Percentiles rank a stretch among this genome's conserved stretches.
phyloP scores from a whole-genome alignment of 495 filamentous ascomycete species.

The Aspergillus coremiiformis region DNA sequence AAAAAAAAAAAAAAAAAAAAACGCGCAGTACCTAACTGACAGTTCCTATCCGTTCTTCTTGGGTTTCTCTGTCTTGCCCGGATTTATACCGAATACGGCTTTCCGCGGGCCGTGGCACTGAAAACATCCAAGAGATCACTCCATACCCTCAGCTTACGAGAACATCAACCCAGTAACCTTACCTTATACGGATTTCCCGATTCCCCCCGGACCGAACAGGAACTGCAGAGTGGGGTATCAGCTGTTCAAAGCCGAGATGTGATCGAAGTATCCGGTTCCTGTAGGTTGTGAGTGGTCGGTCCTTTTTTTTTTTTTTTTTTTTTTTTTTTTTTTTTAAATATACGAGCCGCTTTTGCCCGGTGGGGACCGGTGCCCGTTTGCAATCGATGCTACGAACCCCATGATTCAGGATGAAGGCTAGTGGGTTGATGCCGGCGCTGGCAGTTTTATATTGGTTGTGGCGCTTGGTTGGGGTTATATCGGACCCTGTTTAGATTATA shows the following conservation, averaged over 20 bases:
- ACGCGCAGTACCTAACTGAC: no score
- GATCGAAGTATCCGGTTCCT: background rate
- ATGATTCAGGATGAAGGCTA: background rate
- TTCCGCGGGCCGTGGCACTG: no score
- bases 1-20: no score
- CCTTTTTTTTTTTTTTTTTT: no score
- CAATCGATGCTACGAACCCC: constrained; percentile 1
- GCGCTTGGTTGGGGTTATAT: background rate
- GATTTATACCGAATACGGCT: no score
- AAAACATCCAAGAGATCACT: no score
- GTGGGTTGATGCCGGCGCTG: background rate
- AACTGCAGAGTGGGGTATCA: background rate
- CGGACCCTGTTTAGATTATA: background rate
- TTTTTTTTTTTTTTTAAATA: no score
- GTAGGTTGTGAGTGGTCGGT: background rate
- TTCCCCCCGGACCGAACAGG: no score
- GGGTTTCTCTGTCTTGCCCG: no score
- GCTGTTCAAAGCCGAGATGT: background rate
- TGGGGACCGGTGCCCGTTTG: no score
- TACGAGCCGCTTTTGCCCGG: background rate
- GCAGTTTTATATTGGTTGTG: background rate
- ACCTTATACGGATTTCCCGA: no score
- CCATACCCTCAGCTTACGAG: background rate
- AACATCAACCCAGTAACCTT: background rate
- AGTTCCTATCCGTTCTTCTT: no score